Conservation (phyloP, 2,329 filamentous ascomycete genomes). For the Tolypocladium album region DNA sequence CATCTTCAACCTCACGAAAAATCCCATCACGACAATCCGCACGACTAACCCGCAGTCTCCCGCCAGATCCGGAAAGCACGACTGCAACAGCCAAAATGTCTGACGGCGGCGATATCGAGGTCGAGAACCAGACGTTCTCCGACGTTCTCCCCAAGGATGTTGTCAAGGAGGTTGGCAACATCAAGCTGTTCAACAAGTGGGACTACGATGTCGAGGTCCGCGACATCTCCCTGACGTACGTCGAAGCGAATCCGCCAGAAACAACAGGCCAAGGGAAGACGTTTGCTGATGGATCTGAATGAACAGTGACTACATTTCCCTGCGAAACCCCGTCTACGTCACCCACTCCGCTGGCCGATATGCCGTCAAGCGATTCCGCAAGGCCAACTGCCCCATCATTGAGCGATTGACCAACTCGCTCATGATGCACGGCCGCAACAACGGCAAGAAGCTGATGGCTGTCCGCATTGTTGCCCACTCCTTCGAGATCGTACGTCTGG, state of each 20-base stretch:
- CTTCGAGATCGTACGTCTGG: conserved; percentile 86
- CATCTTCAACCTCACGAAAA: conserved; percentile 24
- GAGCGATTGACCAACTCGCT: conserved; percentile 99
- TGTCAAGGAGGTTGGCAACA: conserved; percentile 74
- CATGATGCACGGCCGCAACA: conserved; percentile 99
- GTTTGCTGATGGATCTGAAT: conserved; percentile 18
- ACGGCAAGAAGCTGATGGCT: conserved; percentile 99
- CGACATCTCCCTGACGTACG: conserved; percentile 98
- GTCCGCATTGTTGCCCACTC: conserved; percentile 98
- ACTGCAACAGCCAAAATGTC: conserved; percentile 61
- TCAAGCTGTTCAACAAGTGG: conserved; percentile 98
- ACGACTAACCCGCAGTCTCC: conserved; percentile 25
- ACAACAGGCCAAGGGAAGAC: not conserved
- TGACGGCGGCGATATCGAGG: conserved; percentile 90
- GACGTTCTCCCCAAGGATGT: conserved; percentile 89
- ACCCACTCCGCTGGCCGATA: conserved; percentile 98
- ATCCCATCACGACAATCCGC: conserved; percentile 25
- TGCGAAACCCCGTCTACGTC: conserved; percentile 97
- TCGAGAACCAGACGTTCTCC: conserved; percentile 66
- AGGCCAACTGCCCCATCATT: conserved; percentile 99
- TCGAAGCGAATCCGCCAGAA: conserved; percentile 8
- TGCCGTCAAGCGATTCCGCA: conserved; percentile 99
- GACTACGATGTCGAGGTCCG: conserved; percentile 98
- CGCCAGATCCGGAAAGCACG: conserved; percentile 24
- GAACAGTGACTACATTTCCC: conserved; percentile 96